Conservation (phyloP, 176 grass and related monocot genomes). For the Oryza punctata region DNA sequence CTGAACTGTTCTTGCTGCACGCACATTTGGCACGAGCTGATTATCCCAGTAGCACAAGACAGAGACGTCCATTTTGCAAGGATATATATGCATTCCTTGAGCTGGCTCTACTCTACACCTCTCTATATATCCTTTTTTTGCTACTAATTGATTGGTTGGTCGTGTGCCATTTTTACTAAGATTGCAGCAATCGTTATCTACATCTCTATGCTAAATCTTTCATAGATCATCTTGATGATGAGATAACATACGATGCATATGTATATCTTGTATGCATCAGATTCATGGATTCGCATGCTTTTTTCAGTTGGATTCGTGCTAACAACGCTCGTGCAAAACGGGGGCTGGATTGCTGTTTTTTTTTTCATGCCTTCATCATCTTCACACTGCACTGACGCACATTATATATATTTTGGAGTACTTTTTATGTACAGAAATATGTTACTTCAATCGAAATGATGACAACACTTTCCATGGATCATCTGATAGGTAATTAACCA, state of each 20-base stretch:
- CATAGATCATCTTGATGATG: neutral
- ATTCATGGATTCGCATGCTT: neutral
- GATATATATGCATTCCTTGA: neutral
- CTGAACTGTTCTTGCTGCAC: neutral
- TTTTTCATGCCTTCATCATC: neutral
- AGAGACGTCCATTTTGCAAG: constrained; percentile 31
- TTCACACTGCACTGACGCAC: neutral
- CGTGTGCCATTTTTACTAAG: neutral
- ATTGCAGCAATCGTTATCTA: neutral
- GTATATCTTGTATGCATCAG: neutral
- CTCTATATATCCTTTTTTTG: neutral
- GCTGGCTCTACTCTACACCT: neutral
- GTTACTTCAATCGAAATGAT: neutral
- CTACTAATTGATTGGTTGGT: neutral
- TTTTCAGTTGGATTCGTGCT: constrained; percentile 25
- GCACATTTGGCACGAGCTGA: constrained; percentile 13
- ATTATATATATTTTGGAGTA: neutral
- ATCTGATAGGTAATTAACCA: neutral
- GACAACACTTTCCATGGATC: neutral
- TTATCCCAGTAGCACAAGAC: neutral
- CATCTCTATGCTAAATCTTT: constrained; percentile 8
- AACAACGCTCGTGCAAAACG: constrained; percentile 15
- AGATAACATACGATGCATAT: neutral
- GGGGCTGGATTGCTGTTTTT: neutral
- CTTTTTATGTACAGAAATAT: neutral